Evolutionary conservation across 192 early-diverging fungal genomes (phyloP).

Genomic region (Haplosporangium gracile): DNA sequence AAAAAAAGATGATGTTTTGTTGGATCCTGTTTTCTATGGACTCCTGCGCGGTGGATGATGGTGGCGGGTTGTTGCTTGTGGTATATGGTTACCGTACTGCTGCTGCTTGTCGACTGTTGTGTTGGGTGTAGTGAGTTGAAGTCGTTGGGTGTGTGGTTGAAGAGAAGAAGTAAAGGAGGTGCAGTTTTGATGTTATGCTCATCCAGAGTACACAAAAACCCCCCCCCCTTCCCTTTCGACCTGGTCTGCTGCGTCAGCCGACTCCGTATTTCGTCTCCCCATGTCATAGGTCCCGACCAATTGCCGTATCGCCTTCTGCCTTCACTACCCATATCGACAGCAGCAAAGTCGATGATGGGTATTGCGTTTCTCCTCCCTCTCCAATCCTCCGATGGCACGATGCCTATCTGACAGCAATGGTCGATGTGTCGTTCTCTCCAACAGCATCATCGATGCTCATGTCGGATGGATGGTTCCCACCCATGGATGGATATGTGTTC

Average conservation of each 20-base stretch:
- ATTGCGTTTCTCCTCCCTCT: too few species aligned
- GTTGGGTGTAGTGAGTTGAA: neutral
- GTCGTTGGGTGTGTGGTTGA: neutral
- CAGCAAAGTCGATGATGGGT: too few species aligned
- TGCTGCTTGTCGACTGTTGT: neutral
- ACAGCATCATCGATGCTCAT: neutral
- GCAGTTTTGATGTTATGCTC: neutral
- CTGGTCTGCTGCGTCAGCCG: neutral
- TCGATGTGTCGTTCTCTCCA: too few species aligned
- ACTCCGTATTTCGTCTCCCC: neutral
- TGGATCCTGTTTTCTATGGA: slow-evolving; percentile 1
- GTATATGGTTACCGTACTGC: neutral
- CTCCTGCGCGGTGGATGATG: neutral
- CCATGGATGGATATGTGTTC: slow-evolving; percentile 5
- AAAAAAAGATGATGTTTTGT: neutral
- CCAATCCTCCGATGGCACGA: too few species aligned
- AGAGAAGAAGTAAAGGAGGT: neutral
- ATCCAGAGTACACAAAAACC: neutral
- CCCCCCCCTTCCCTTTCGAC: neutral
- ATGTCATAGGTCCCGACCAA: neutral
- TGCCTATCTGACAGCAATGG: too few species aligned
- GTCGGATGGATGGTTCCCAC: slow-evolving; percentile 16
- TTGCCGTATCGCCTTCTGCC: neutral
- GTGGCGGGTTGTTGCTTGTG: neutral
- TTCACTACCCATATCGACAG: neutral